Base-by-base conservation (phyloP, 2,329 filamentous ascomycete species). In the Verruconis gallopava region DNA sequence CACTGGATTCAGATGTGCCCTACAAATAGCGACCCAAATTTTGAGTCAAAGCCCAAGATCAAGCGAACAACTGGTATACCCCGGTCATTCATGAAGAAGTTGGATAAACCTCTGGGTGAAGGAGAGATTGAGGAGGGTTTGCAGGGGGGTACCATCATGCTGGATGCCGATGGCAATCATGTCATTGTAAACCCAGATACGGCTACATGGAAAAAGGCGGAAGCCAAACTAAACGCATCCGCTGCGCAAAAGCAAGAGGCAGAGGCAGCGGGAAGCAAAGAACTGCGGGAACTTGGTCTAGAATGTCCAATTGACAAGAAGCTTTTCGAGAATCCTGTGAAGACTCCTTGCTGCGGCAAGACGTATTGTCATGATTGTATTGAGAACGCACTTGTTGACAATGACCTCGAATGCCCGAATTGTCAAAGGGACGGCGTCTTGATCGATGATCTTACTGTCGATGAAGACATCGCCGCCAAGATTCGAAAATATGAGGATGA, bases 301-400 rank as follows among this genome's bases (percentile, higher is more conserved):
- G 81, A 91, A 64, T 98, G 91, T 71, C 75, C 86, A 50, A 82
- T 96, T 72, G 91, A 96, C 77, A 93, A 93, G 67, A 88, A 85
- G 65, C 81, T 94, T 75, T 95, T 96, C 68, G 80, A 93, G 78
- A 85, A 95, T 63, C 89, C 91, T 74, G 91, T 93, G 73, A 93
- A 94, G 76, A 96, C 91, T 58, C 89, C 91, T 51, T 98, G 91
- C 75, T 98, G 91, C 72, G 77, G 83, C 68, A 93, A 83, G 75
- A 95, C 88, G 59, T 98, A 93, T 72, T 98, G 91, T 74, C 91
- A 91, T 76, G 86, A 95, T 62, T 98, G 91, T 81, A 95, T 98
- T 67, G 93, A 91, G 62, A 94, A 94, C 75, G 85, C 88, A 65
- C 79, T 98, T 65, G 89, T 95, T 66, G 88, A 96, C 71, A 91